Base-by-base conservation (phyloP, 768 basidiomycete species). In the Inosperma sp. region DNA sequence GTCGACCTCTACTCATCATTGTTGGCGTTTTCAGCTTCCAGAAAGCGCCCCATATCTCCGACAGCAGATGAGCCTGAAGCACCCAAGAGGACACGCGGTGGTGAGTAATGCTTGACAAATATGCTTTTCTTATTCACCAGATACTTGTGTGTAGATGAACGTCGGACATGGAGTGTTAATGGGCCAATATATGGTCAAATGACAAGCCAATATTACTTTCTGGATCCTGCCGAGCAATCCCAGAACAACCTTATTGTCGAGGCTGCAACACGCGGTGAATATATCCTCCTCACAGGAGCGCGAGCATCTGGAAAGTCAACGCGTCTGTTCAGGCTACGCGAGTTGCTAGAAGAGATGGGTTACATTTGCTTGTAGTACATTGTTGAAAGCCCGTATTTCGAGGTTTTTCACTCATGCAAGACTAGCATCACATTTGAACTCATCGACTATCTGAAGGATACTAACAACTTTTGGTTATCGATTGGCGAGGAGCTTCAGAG, bases 281-380 rank as follows among this genome's bases (percentile, higher is more conserved):
- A 14, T 46, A 22, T 16, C 31, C 31, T 46, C 17, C 17, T 46
- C 22, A 34, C 22, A 8, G 44, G 44, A 34, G 10, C 44, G 19
- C 29, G 21, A 45, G 16, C 44, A 4, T 46, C 44, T 34, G 44
- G 44, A 46, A 46, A 46, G 44, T 46, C 44, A 16, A 34, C 31
- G n/a, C 31, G 42, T 13, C 42, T 44, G 27, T 29, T 44, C 29
- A 19, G 27, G 42, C 27, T 44, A 31, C 21, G 31, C 44, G 44
- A 46, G 19, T 46, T 46, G 21, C 44, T 34, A n/a, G 21, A 46
- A 46, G 19, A 46, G 44, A 22, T 33, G 30, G 44, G 44, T 33
- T 46, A 46, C 6, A 1, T 4, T 22, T 33, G 43, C 19, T 31
- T 45, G 16, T 46, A 34, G 42, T 44, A 13, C 30, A 23, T 23